Evolutionary conservation across 1,284 basidiomycete species (phyloP).

Genomic region (Pseudozyma hubeiensis): DNA sequence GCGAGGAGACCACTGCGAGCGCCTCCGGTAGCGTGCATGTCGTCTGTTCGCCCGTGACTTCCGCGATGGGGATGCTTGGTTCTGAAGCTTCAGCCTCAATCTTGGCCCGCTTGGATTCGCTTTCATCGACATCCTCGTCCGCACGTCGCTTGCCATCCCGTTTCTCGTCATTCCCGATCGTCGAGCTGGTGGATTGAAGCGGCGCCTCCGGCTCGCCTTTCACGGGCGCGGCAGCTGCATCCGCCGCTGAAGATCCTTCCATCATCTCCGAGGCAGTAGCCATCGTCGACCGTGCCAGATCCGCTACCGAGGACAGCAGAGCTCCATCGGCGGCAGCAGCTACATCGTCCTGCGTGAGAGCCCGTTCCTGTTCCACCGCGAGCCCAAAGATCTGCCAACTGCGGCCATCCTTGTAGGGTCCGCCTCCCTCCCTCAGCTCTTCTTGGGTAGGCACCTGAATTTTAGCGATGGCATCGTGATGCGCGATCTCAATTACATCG

Average conservation of each 20-base stretch:
- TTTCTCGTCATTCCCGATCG: background rate
- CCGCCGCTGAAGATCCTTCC: slow-evolving; percentile 3
- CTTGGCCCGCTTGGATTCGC: slow-evolving; percentile 25
- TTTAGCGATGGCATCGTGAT: slow-evolving; percentile 27
- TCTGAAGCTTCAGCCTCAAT: background rate
- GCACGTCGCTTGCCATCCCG: slow-evolving; percentile 33
- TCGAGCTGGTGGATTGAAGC: background rate
- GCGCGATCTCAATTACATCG: slow-evolving; percentile 13
- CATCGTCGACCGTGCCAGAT: slow-evolving; percentile 28
- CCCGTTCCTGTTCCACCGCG: slow-evolving; percentile 34
- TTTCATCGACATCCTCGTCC: slow-evolving; percentile 2
- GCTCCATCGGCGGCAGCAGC: slow-evolving; percentile 36
- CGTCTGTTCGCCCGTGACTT: background rate
- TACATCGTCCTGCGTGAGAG: slow-evolving; percentile 26
- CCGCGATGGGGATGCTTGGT: background rate
- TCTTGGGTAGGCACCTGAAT: slow-evolving; percentile 45
- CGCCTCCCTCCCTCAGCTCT: slow-evolving; percentile 25
- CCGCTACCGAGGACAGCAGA: slow-evolving; percentile 42
- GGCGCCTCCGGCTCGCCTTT: slow-evolving; percentile 6
- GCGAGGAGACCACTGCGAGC: slow-evolving; percentile 13
- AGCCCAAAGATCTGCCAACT: slow-evolving; percentile 52
- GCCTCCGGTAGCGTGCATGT: slow-evolving; percentile 25
- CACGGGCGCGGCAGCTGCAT: background rate
- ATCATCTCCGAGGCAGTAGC: slow-evolving; percentile 11
- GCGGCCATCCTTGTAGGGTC: slow-evolving; percentile 20